A percentile compares a stretch with the other conserved stretches of the same genome.
Evolutionary conservation across 1,139 yeast species (phyloP).

Genomic region (Hansenula lynferdii): DNA sequence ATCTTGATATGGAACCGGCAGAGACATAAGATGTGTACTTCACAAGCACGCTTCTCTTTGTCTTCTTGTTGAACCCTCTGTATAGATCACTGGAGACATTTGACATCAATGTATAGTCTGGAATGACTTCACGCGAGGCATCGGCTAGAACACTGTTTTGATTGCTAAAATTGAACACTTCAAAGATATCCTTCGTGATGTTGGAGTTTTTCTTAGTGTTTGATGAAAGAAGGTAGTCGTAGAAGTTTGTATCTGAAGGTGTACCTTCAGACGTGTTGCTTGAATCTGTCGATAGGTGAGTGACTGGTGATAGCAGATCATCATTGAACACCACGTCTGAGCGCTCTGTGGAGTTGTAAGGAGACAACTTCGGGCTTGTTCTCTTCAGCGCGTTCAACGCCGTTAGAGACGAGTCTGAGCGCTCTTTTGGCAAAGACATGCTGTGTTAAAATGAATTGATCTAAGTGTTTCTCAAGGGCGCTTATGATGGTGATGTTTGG

Average conservation of each 20-base stretch:
- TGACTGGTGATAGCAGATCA: constrained; percentile 11
- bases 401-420: no score
- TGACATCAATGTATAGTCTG: constrained; percentile 15
- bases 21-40: constrained; percentile 14
- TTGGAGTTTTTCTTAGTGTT: constrained; percentile 2
- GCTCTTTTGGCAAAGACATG: no score
- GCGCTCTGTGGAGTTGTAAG: not conserved
- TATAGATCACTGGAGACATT: constrained; percentile 15
- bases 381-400: not conserved
- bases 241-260: constrained; percentile 6
- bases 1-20: constrained; percentile 15
- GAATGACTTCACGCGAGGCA: constrained; percentile 9
- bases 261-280: not conserved
- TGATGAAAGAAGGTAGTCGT: constrained; percentile 12
- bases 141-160: constrained; percentile 7
- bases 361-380: not conserved
- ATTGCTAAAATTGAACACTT: constrained; percentile 6
- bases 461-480: no score
- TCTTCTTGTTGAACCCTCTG: constrained; percentile 13
- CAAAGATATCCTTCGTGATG: constrained; percentile 8
- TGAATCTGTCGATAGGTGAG: constrained; percentile 10
- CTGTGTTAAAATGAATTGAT: no score
- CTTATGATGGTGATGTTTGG: no score
- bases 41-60: constrained; percentile 13
- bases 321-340: constrained; percentile 9